Evolutionary conservation across 2,329 filamentous ascomycete species (phyloP).

Genomic region (Trichoderma cornu-damae): DNA sequence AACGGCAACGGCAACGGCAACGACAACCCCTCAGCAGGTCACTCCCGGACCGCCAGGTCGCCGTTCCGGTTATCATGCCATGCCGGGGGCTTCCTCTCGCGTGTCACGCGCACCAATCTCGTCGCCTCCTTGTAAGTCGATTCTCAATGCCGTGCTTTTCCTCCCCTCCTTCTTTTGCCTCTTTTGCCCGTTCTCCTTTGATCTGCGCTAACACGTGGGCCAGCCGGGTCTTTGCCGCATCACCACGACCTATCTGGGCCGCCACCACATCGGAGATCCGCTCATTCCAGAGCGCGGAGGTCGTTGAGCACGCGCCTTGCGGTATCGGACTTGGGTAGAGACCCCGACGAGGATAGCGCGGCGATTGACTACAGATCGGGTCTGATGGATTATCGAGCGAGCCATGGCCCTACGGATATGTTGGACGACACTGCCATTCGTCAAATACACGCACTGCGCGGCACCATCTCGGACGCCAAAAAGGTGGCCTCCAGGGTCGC

Average conservation of each 20-base stretch:
- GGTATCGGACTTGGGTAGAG: conserved; percentile 23
- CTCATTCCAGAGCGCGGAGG: conserved; percentile 28
- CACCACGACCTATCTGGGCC: not conserved
- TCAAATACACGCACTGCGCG: conserved; percentile 44
- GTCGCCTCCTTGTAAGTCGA: conserved; percentile 11
- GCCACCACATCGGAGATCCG: conserved; percentile 25
- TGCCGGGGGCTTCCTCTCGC: not conserved
- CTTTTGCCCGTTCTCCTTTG: not conserved
- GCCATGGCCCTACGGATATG: conserved; percentile 20
- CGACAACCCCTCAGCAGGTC: conserved; percentile 20
- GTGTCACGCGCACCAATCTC: not conserved
- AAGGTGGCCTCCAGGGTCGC: conserved; percentile 45
- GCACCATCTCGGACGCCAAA: conserved; percentile 39
- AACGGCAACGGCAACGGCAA: conserved; percentile 12
- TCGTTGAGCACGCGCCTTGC: conserved; percentile 24
- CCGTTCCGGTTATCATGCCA: conserved; percentile 2
- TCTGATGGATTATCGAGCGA: not conserved
- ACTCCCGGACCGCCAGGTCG: conserved; percentile 10
- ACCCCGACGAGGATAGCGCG: conserved; percentile 22
- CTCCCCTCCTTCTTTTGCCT: too few species aligned
- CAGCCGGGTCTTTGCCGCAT: not conserved
- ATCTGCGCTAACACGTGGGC: not conserved
- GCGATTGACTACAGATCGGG: not conserved
- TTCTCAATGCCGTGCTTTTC: not conserved
- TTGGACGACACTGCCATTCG: conserved; percentile 35